phyloP scores from a whole-genome alignment of 441 rosid genomes.

The Daphne laureola region DNA sequence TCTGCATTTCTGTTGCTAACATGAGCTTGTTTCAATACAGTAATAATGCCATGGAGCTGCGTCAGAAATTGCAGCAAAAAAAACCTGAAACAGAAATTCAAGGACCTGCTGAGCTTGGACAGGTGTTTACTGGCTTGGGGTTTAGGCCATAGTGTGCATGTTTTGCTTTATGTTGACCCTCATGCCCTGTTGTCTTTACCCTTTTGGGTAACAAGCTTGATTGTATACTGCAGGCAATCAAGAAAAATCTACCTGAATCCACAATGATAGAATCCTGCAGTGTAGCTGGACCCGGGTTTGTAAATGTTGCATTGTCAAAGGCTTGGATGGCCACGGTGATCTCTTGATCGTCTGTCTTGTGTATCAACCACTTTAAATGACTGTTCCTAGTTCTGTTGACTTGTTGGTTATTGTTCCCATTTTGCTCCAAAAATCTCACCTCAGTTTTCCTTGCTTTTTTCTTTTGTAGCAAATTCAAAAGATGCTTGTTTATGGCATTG shows the following conservation, averaged over 20 bases:
- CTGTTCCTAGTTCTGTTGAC: no score
- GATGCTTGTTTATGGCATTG: constrained; percentile 72
- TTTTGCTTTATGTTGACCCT: neutral
- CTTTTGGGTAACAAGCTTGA: no score
- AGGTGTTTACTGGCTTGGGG: constrained; percentile 29
- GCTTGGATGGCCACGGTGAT: constrained; percentile 79
- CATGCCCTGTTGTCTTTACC: no score
- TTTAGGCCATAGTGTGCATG: constrained; percentile 1
- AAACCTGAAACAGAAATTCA: constrained; percentile 28
- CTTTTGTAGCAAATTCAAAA: constrained; percentile 55
- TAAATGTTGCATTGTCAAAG: constrained; percentile 60
- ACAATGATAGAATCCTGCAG: constrained; percentile 76
- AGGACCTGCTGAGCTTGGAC: constrained; percentile 75
- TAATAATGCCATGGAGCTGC: constrained; percentile 86
- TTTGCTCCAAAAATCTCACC: neutral
- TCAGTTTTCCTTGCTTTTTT: neutral
- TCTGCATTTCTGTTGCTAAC: constrained; percentile 1
- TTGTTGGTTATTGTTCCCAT: no score
- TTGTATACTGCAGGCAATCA: constrained; percentile 43
- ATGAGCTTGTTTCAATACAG: constrained; percentile 24
- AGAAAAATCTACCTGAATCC: constrained; percentile 53
- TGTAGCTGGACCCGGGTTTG: constrained; percentile 81
- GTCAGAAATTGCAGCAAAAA: constrained; percentile 60
- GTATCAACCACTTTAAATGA: no score
- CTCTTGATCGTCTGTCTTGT: neutral